Percentiles rank a stretch among this genome's conserved stretches.
phyloP scores from a whole-genome alignment of 495 filamentous ascomycete species.

The Neurospora tetrasperma region DNA sequence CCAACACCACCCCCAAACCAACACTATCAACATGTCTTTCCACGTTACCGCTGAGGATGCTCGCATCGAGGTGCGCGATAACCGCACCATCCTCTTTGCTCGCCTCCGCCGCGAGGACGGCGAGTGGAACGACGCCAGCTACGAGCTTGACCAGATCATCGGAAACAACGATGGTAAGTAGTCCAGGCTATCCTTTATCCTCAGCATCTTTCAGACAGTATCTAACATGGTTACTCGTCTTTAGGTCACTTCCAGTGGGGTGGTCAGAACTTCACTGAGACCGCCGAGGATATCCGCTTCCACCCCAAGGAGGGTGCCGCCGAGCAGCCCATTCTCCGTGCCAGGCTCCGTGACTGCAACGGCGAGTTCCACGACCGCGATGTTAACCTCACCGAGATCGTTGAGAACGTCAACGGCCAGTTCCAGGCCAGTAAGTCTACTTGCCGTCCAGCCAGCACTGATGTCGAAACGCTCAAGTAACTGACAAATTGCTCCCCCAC shows the following conservation, averaged over 20 bases:
- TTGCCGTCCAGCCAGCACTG: not conserved
- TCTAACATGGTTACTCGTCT: not conserved
- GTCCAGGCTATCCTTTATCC: not conserved
- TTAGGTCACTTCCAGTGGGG: constrained; percentile 39
- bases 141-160: constrained; percentile 32
- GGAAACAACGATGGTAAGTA: constrained; percentile 37
- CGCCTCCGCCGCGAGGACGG: constrained; percentile 14
- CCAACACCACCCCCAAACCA: not conserved
- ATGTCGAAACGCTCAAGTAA: not conserved
- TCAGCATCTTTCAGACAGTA: not conserved
- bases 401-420: constrained; percentile 16
- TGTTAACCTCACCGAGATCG: constrained; percentile 23
- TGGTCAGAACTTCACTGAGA: constrained; percentile 28
- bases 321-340: constrained; percentile 22
- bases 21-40: constrained; percentile 26
- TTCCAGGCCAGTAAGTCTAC: not conserved
- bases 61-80: constrained; percentile 26
- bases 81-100: constrained; percentile 29
- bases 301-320: constrained; percentile 28
- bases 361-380: constrained; percentile 7
- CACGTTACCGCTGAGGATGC: constrained; percentile 28
- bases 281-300: constrained; percentile 31
- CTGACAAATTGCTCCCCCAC: not conserved
- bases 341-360: constrained; percentile 6
- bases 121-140: constrained; percentile 21